These are phyloP conservation scores for Aristolochia fimbriata DNA, from an alignment of 164 flowering plant genomes.

Conservation along the genomic window DNA sequence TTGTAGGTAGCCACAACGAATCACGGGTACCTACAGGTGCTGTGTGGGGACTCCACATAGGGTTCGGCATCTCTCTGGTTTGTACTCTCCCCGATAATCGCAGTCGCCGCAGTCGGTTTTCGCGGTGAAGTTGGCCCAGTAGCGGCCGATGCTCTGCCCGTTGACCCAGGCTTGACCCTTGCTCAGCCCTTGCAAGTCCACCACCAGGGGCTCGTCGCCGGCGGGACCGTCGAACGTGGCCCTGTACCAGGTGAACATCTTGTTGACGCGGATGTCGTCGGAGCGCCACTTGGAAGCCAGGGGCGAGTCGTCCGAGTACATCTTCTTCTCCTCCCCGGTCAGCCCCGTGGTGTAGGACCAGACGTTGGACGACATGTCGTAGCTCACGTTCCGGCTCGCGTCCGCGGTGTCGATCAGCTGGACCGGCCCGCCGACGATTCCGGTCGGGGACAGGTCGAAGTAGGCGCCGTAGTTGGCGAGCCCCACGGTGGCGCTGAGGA, in stretches of 20 bases:
- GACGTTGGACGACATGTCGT: constrained; percentile 33
- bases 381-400: constrained; percentile 8
- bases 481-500: constrained; percentile 60
- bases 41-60: constrained; percentile 66
- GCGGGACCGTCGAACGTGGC: constrained; percentile 52
- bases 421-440: constrained; percentile 44
- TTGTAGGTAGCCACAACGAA: no score
- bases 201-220: constrained; percentile 55
- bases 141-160: constrained; percentile 56
- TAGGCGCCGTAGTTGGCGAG: constrained; percentile 41
- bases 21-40: no score
- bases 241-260: constrained; percentile 58
- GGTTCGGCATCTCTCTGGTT: constrained; percentile 23
- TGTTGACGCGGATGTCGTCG: constrained; percentile 24
- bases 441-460: constrained; percentile 28
- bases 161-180: constrained; percentile 81
- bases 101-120: constrained; percentile 34
- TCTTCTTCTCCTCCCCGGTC: constrained; percentile 22
- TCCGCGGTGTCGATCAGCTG: constrained; percentile 27
- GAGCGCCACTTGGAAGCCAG: constrained; percentile 20
- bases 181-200: constrained; percentile 58
- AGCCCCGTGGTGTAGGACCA: constrained; percentile 49
- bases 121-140: constrained; percentile 45
- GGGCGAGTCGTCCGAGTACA: constrained; percentile 11
- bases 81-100: constrained; percentile 58